Base-by-base conservation (phyloP, 2,329 filamentous ascomycete genomes). In the Exophiala bonariae region DNA sequence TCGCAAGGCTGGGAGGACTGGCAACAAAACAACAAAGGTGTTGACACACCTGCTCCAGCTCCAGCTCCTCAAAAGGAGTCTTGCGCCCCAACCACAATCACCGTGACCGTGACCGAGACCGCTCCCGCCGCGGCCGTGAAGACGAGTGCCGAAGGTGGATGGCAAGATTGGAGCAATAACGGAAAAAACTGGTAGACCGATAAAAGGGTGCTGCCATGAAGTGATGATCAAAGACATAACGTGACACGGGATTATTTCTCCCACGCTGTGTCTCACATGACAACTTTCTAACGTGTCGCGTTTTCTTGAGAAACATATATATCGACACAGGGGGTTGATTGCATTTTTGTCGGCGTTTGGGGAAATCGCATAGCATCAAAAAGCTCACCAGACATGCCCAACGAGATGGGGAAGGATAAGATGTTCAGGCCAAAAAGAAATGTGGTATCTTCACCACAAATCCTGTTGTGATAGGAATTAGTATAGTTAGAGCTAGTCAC, bases 31-130 rank as follows among this genome's bases (percentile, higher is more conserved):
- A 14, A 34, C 35, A 37, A 37, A 19, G 19, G 19, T 8, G 14
- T 18, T 18, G 35, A 37, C 7, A 18, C 16, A 19, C 10, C 35
- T 19, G 35, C 35, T 22, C 35, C 35, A 7, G 32, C 32, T 35
- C 32, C 32, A 11, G 32, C 32, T 17, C 32, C 32, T 14, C 10
- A 37, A 17, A 37, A 37, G 35, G 11, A 37, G n/a, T 16, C 16
- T 17, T 37, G 35, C 35, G 11, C 10, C 14, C 35, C 35, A 18
- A 19, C 18, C 14, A 37, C 35, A 9, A 19, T 37, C 35, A 37
- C 35, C 35, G 18, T 37, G 14, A 37, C 35, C 14, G 35, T 37
- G 35, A 37, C 35, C 35, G 35, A 16, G 14, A 13, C n/a, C 8
- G 35, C 35, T 20, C 32, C 32, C 6, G 35, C 35, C 10, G 14